Conservation (phyloP, 768 basidiomycete genomes). For the Aureoboletus auriporus region DNA sequence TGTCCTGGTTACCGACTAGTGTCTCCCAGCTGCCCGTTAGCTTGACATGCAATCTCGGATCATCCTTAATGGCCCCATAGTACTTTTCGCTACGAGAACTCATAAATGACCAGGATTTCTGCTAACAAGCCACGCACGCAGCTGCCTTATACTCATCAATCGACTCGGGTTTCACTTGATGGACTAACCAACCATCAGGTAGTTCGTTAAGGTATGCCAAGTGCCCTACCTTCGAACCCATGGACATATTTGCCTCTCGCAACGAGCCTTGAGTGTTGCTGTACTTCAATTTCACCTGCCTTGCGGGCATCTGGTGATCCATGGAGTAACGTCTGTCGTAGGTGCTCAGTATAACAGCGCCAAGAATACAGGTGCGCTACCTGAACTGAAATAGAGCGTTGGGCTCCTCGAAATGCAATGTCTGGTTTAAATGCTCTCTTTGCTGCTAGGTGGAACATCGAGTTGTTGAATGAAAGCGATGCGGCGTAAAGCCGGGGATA, state of each 20-base stretch:
- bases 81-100: conserved; percentile 62
- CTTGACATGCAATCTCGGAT: conserved; percentile 73
- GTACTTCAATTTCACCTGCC: conserved; percentile 69
- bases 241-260: conserved; percentile 94
- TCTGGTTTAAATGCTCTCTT: conserved; percentile 13
- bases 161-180: conserved; percentile 80
- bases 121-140: conserved; percentile 52
- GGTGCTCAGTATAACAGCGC: conserved; percentile 27
- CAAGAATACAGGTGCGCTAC: conserved; percentile 31
- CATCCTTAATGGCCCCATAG: conserved; percentile 75
- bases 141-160: conserved; percentile 83
- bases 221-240: conserved; percentile 68
- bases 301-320: conserved; percentile 89
- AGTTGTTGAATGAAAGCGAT: conserved; percentile 6
- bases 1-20: conserved; percentile 85
- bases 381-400: conserved; percentile 62
- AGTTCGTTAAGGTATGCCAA: not conserved
- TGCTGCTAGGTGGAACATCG: conserved; percentile 22
- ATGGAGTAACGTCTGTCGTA: conserved; percentile 74
- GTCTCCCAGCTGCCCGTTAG: conserved; percentile 94
- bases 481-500: not conserved
- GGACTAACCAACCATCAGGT: conserved; percentile 46
- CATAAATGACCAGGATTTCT: conserved; percentile 2
- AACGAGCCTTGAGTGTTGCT: conserved; percentile 84
- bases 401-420: conserved; percentile 22